Conservation (phyloP, 352 stramenopile species). For the Aphanomyces cochlioides region DNA sequence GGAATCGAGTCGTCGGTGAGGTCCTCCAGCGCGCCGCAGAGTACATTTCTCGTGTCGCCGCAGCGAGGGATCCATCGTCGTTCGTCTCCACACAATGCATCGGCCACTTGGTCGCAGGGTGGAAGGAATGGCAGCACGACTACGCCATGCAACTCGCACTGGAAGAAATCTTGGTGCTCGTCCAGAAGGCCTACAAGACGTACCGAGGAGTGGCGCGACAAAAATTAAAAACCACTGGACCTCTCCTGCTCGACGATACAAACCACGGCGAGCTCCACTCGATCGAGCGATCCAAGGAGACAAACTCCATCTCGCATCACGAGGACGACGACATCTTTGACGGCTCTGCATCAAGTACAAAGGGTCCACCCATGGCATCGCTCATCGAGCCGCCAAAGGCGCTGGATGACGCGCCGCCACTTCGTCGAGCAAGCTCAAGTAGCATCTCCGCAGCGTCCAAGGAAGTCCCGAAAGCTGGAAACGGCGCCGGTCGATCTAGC, state of each 20-base stretch:
- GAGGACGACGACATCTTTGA: too few relatives aligned
- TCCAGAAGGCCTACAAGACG: conserved; percentile 13
- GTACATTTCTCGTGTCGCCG: neutral
- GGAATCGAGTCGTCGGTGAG: neutral
- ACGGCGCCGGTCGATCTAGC: too few relatives aligned
- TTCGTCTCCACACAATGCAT: neutral
- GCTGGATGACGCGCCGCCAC: too few relatives aligned
- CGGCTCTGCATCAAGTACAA: too few relatives aligned
- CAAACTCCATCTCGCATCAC: too few relatives aligned
- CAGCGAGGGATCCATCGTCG: neutral
- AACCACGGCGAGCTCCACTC: too few relatives aligned
- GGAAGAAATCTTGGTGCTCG: neutral
- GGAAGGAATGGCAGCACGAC: conserved; percentile 1
- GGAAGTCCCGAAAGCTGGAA: neutral
- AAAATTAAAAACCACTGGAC: neutral
- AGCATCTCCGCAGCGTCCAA: too few relatives aligned
- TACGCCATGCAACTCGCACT: conserved; percentile 14
- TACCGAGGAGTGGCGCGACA: neutral
- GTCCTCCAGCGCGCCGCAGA: conserved; percentile 2
- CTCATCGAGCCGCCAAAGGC: neutral
- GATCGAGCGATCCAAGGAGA: too few relatives aligned
- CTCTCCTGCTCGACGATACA: too few relatives aligned
- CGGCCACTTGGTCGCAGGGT: neutral
- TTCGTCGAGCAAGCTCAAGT: neutral
- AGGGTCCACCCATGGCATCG: neutral